Evolutionary conservation across 2,329 filamentous ascomycete genomes (phyloP).

Genomic region (Apiospora koreana): DNA sequence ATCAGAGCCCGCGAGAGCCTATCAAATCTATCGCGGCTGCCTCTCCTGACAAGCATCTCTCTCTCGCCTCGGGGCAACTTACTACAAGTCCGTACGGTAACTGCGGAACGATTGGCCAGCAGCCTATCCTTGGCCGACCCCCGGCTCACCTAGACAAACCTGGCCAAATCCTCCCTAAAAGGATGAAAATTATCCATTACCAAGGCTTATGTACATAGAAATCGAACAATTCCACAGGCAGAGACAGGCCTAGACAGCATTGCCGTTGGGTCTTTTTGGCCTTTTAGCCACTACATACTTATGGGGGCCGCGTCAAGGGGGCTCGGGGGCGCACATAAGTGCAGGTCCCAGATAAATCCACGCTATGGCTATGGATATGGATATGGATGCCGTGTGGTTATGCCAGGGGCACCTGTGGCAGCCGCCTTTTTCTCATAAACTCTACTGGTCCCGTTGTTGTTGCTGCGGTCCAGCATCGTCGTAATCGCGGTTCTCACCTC

Average conservation of each 20-base stretch:
- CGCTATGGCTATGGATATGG: no score
- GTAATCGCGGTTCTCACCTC: not conserved
- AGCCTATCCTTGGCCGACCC: not conserved
- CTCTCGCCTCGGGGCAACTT: not conserved
- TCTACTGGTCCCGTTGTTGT: constrained; percentile 8
- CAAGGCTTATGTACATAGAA: not conserved
- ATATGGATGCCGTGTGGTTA: not conserved
- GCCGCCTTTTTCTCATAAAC: constrained; percentile 8
- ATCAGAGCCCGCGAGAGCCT: not conserved
- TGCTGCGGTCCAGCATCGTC: not conserved
- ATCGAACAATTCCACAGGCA: not conserved
- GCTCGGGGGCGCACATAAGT: not conserved
- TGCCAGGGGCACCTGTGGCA: not conserved
- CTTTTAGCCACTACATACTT: not conserved
- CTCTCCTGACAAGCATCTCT: constrained; percentile 1
- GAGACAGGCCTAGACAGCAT: not conserved
- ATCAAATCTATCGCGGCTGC: not conserved
- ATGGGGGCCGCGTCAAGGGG: not conserved
- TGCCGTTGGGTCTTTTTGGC: not conserved
- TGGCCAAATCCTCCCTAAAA: not conserved
- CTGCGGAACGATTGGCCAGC: not conserved
- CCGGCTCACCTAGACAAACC: not conserved
- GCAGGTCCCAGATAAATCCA: not conserved
- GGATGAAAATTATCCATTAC: not conserved
- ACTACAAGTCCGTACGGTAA: not conserved